Evolutionary conservation across 176 grass and related monocot genomes (phyloP).

Genomic region (Bonia amplexicaulis): DNA sequence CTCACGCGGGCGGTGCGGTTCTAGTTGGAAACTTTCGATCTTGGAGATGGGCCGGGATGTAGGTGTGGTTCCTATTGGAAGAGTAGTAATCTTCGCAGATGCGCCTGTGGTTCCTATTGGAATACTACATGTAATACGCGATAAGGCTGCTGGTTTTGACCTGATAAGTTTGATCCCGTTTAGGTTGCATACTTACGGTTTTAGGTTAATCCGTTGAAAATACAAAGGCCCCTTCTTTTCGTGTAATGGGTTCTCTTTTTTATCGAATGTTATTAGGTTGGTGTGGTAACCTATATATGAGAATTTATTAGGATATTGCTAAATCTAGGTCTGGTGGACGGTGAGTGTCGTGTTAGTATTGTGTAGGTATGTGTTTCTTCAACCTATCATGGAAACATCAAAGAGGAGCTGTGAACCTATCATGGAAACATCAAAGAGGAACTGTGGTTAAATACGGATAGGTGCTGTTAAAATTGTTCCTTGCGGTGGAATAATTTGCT

Average conservation of each 20-base stretch:
- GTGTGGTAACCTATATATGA: not conserved
- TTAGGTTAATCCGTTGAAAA: not conserved
- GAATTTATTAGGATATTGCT: not conserved
- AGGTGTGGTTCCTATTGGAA: not conserved
- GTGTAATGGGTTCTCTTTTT: not conserved
- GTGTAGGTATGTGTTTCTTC: not conserved
- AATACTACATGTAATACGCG: not conserved
- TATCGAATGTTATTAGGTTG: not conserved
- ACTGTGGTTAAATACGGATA: not conserved
- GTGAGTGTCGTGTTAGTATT: not conserved
- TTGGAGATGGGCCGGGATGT: not conserved
- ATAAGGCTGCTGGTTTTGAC: not conserved
- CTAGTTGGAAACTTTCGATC: slow-evolving; percentile 14
- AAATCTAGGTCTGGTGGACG: not conserved
- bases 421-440: not conserved
- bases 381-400: not conserved
- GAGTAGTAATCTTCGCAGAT: not conserved
- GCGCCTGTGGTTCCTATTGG: not conserved
- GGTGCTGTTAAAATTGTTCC: not conserved
- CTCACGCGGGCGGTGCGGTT: not conserved
- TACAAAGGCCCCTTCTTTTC: not conserved
- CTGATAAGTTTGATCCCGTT: not conserved
- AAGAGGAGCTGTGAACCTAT: not conserved
- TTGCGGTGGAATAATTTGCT: not conserved
- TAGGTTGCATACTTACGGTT: not conserved